Base-by-base conservation (phyloP, 2,329 filamentous ascomycete genomes). In the Nigrograna mackinnonii region DNA sequence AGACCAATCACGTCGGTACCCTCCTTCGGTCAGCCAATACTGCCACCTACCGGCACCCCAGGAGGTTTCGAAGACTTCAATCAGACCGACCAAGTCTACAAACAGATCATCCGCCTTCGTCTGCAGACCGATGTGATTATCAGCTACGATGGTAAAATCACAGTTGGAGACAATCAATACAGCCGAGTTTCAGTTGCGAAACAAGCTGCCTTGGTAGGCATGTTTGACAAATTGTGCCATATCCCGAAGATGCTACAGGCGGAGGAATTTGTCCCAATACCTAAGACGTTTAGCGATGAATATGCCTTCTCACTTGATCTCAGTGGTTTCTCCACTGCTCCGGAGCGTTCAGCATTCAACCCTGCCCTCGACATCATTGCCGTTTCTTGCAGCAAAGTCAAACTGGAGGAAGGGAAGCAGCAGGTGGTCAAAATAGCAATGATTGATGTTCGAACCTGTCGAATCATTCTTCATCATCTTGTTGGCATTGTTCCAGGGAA, bases 401-500 rank as follows among this genome's bases (percentile, higher is more conserved):
- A 51, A 0, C 48, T 67, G 12, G 38, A 30, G 12, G 40, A 57
- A 22, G 52, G 52, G 2, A 22, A 37, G 6, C 43, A 58, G 5
- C 64, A 67, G 19, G 48, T 59, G 2, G 58, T 67, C 32, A 65
- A 66, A 44, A 47, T 68, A 18, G 61, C 64, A 5, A 62, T 58
- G 1, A 37, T 68, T 6, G 65, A 68, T 36, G 43, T 66, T 13
- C 26, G 54, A 18, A 57, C 61, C n/a, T 50, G 61, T 19, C 58
- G 57, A 6, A 53, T 66, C 17, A 44, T 68, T 7, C 52, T 68
- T 49, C 57, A 56, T 37, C 48, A 67, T 35, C 46, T 67, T 5
- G 54, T 67, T 6, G 65, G 59, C 39, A 59, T 57, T 2, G 47
- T 64, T 35, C 42, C 55, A 1, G 40, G 46, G 2, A 49, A 40